Base-by-base conservation (phyloP, 2,329 filamentous ascomycete species). In the Neonectria ditissima region DNA sequence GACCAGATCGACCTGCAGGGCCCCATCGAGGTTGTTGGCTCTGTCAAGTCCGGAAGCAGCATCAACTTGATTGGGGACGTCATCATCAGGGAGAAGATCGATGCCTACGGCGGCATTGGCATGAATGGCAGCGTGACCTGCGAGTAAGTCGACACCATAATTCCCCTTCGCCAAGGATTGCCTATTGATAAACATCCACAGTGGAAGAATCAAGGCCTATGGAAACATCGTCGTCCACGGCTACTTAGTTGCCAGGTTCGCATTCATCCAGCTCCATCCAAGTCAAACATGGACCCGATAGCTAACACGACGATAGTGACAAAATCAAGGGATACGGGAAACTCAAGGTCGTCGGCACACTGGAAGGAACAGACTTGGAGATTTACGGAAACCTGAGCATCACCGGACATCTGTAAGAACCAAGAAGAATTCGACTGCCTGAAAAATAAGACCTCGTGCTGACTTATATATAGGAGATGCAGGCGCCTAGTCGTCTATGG, bases 251-350 rank as follows among this genome's bases (percentile, higher is more conserved):
- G 79, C 79, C 61, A 77, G 72, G 80, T 81, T 69, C 67, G 76
- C 69, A 22, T 39, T 52, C 24, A 5, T 30, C 41, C 6, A 48
- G n/a, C 55, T 22, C 47, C 34, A 13, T 30, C 2, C 52, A 41
- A 50, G 39, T 55, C 37, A 41, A 59, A 53, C 34, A 55, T 22
- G 30, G 9, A 56, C 18, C 30, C 55, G 32, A 16, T n/a, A 24
- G 34, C 59, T 74, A 45, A 73, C 65, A 34, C 11, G 7, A 24
- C 24, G 41, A 44, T 47, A 82, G 80, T 47, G 80, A 80, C 63
- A 82, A 81, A 63, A 79, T 84, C 66, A 82, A 82, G 53, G 79
- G 82, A 26, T 83, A 79, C 65, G 83, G 82, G 20, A 82, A 83
- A 69, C 75, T 85, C 39, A 82, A 75, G 54, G 69, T 84, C 24